Conservation (phyloP, 75 land plant genomes). For the Pseudotsuga menziesii region DNA sequence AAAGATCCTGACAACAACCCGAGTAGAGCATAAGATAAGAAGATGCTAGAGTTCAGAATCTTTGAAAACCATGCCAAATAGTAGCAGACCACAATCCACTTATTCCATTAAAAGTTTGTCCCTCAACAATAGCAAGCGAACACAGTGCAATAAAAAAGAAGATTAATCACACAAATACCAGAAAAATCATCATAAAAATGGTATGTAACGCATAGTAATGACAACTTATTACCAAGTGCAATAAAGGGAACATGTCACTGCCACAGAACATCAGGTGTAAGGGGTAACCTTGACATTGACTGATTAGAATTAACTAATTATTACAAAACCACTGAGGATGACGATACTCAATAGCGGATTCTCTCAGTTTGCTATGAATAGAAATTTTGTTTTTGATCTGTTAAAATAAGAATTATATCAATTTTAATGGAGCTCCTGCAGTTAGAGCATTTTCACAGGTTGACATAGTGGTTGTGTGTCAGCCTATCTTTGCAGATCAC, state of each 20-base stretch:
- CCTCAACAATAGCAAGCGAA: background rate
- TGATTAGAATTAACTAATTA: background rate
- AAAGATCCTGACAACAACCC: conserved; percentile 22
- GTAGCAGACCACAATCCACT: background rate
- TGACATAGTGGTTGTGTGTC: background rate
- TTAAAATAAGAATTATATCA: too few relatives aligned
- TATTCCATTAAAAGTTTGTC: background rate
- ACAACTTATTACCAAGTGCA: too few relatives aligned
- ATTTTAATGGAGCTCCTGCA: background rate
- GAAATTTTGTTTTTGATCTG: background rate
- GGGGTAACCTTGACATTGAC: background rate
- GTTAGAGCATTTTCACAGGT: background rate
- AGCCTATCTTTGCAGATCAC: too few relatives aligned
- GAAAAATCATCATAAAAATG: background rate
- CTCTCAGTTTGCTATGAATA: background rate
- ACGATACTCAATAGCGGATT: background rate
- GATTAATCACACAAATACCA: background rate
- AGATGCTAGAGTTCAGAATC: background rate
- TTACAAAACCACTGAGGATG: conserved; percentile 5
- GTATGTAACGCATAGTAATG: background rate
- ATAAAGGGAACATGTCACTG: background rate
- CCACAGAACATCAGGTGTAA: background rate
- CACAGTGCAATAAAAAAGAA: background rate
- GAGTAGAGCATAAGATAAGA: background rate
- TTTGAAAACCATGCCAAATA: background rate